phyloP scores from a whole-genome alignment of 345 rosid species.

The Punica granatum region DNA sequence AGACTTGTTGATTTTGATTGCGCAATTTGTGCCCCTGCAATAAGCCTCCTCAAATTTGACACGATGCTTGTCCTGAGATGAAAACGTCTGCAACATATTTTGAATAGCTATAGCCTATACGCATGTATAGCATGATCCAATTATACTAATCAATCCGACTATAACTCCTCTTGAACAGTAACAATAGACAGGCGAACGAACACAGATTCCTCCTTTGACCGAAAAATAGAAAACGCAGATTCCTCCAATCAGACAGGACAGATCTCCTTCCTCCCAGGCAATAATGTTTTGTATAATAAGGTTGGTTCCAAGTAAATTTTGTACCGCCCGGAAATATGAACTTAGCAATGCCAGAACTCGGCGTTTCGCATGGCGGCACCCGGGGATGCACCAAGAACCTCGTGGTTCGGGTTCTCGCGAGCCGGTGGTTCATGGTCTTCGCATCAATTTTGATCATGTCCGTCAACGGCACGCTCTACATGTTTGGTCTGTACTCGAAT shows the following conservation, averaged over 20 bases:
- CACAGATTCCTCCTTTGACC: background rate
- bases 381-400: background rate
- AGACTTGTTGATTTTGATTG: too few relatives aligned
- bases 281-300: too few relatives aligned
- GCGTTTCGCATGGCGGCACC: background rate
- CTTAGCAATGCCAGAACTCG: background rate
- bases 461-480: conserved; percentile 8
- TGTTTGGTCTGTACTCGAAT: conserved; percentile 14
- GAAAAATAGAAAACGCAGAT: background rate
- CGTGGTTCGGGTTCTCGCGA: conserved; percentile 1
- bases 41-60: too few relatives aligned
- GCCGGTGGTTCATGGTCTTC: conserved; percentile 13
- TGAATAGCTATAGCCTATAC: too few relatives aligned
- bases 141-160: too few relatives aligned
- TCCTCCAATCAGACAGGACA: background rate
- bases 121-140: too few relatives aligned
- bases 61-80: too few relatives aligned
- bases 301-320: too few relatives aligned
- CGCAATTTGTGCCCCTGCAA: too few relatives aligned
- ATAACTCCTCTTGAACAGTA: background rate
- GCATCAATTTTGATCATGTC: conserved; percentile 12
- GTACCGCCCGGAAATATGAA: too few relatives aligned
- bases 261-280: background rate
- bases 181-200: background rate
- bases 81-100: too few relatives aligned